These are phyloP conservation scores for Leccinum griseonigrum DNA, from an alignment of 1,284 basidiomycete species.

Conservation along the genomic window DNA sequence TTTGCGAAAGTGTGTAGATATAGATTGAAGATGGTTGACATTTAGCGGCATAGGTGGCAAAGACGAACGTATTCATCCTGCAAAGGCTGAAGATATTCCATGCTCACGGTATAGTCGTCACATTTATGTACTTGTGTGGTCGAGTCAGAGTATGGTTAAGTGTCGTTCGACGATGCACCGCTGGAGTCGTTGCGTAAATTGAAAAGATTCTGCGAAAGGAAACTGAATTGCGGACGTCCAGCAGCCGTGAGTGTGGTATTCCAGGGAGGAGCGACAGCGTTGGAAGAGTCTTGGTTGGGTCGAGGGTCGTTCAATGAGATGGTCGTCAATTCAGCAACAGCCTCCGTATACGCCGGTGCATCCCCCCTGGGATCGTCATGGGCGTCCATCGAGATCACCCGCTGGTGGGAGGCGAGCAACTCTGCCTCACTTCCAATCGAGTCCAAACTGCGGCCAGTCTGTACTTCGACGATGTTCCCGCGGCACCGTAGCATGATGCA, in stretches of 20 bases:
- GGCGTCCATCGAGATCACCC: constrained; percentile 21
- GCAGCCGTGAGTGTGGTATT: background rate
- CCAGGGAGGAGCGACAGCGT: background rate
- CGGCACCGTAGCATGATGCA: constrained; percentile 7
- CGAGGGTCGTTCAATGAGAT: constrained; percentile 14
- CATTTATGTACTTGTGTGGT: constrained; percentile 12
- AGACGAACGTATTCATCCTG: constrained; percentile 27
- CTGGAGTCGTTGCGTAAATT: constrained; percentile 1
- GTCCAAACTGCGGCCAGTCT: constrained; percentile 19
- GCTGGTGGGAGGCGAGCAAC: constrained; percentile 27
- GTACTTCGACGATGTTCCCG: constrained; percentile 9
- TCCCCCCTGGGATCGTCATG: constrained; percentile 46
- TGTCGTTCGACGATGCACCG: too few species aligned
- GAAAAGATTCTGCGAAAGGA: constrained; percentile 26
- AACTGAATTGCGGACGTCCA: constrained; percentile 25
- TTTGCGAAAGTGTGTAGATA: constrained; percentile 34
- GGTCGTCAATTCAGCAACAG: constrained; percentile 32
- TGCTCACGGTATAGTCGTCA: constrained; percentile 23
- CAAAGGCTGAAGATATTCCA: constrained; percentile 26
- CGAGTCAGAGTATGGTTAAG: constrained; percentile 10
- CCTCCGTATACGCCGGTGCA: constrained; percentile 65
- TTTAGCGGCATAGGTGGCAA: constrained; percentile 37
- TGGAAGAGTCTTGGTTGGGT: background rate
- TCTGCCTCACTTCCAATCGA: constrained; percentile 25
- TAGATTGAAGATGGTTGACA: constrained; percentile 36